Base-by-base conservation (phyloP, 2,329 filamentous ascomycete genomes). In the Sarocladiaceae sp. region DNA sequence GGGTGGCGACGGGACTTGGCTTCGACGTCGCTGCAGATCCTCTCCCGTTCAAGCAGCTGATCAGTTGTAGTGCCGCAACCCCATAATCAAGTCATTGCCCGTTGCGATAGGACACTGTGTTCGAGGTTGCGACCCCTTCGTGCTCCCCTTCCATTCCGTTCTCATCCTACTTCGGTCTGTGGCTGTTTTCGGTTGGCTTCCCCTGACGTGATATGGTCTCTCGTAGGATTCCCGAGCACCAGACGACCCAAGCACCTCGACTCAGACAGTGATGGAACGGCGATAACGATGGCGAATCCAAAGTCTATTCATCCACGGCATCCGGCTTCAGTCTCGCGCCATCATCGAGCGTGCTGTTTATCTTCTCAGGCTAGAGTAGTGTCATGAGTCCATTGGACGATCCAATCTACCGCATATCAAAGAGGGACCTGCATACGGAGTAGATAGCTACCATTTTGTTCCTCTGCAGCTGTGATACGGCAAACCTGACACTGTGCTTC, bases 241-340 rank as follows among this genome's bases (percentile, higher is more conserved):
- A 7, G 5, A 15, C 7, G 16, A 6, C 33, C 15, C 10, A 6
- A 5, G 21, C 19, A 6, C 5, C 33, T 15, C 21, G 15, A 35
- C 11, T 19, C 12, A 35, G 6, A 21, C 6, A 39, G 19, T 9
- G 4, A 11, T 21, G 21, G 34, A 6, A n/a, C 23, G 6, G 19
- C 21, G 21, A 15, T 12, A 7, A 24, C 26, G 34, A 39, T 26
- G 34, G 34, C 34, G 34, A 24, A 21, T 15, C 34, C 34, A 24
- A 39, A 39, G 34, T 39, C 34, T 39, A 39, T 24, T 39, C 20
- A 24, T 39, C 20, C 23, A 24, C 21, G 11, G 33, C 6, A 24
- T 23, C n/a, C n/a, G 34, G 19, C 34, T 39, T 26, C 34, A 18
- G 33, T 18, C 21, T 18, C 6, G n/a, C n/a, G n/a, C n/a, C n/a